Conservation (phyloP, 1,139 yeast species). For the Yamadazyma dendronema region DNA sequence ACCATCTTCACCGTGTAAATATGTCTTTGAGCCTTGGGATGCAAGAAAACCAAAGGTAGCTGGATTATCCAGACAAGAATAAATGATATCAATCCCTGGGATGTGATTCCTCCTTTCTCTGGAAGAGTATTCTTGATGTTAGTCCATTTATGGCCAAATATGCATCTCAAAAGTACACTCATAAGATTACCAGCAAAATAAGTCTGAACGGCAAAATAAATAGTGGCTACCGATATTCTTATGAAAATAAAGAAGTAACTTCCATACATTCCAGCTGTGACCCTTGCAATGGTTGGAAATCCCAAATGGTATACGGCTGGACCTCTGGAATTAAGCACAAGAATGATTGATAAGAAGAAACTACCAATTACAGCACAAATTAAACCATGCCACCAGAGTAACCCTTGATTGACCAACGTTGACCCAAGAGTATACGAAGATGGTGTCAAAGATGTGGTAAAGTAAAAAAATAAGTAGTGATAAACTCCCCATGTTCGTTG, state of each 20-base stretch:
- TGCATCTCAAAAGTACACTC: slow-evolving; percentile 10
- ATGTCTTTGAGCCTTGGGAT: slow-evolving; percentile 11
- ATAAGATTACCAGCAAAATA: slow-evolving; percentile 11
- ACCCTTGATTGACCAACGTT: slow-evolving; percentile 10
- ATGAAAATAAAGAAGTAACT: slow-evolving; percentile 12
- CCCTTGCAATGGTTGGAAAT: slow-evolving; percentile 12
- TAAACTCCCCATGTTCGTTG: slow-evolving; percentile 11
- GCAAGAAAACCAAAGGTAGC: slow-evolving; percentile 11
- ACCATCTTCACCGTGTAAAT: slow-evolving; percentile 9
- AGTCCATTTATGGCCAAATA: slow-evolving; percentile 13
- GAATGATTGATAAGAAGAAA: slow-evolving; percentile 10
- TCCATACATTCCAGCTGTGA: slow-evolving; percentile 13
- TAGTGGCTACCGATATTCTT: slow-evolving; percentile 12
- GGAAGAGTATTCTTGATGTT: slow-evolving; percentile 9
- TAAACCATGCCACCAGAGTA: slow-evolving; percentile 13
- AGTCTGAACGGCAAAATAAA: slow-evolving; percentile 14
- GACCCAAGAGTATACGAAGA: slow-evolving; percentile 11
- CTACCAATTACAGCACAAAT: slow-evolving; percentile 13
- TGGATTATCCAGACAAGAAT: slow-evolving; percentile 12
- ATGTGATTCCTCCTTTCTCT: slow-evolving; percentile 8
- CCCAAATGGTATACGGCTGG: slow-evolving; percentile 13
- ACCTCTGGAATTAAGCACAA: slow-evolving; percentile 11
- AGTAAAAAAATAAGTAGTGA: slow-evolving; percentile 12
- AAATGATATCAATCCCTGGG: slow-evolving; percentile 10
- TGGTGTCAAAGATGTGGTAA: slow-evolving; percentile 14